phyloP scores from a whole-genome alignment of 768 basidiomycete genomes.

The Suillus occidentalis region DNA sequence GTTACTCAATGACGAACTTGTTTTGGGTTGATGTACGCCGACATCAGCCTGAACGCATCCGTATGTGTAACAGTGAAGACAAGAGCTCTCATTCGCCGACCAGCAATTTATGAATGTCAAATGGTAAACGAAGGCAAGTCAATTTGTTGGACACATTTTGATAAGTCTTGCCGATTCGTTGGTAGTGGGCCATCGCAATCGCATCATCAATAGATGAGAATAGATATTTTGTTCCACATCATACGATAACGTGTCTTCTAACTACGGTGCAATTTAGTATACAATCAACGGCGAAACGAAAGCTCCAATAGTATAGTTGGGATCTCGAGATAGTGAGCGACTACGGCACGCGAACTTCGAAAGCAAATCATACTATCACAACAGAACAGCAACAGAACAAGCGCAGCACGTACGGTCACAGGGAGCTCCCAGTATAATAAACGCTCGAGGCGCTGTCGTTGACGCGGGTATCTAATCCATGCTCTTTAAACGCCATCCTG shows the following conservation, averaged over 20 bases:
- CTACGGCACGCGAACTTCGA: not conserved
- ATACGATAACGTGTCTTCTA: not conserved
- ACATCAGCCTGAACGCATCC: not conserved
- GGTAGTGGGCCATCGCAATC: not conserved
- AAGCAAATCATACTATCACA: not conserved
- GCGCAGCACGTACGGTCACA: not conserved
- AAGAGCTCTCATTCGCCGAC: not conserved
- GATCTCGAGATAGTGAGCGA: not conserved
- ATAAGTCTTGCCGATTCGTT: not conserved
- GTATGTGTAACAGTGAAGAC: not conserved
- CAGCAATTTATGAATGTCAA: not conserved
- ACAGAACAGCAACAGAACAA: not conserved
- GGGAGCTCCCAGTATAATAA: not conserved
- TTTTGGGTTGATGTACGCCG: not conserved
- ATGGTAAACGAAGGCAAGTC: not conserved
- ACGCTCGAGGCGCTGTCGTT: not conserved
- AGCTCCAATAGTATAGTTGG: not conserved
- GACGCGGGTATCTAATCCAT: not conserved
- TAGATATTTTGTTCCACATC: not conserved
- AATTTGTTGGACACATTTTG: not conserved
- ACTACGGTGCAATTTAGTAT: not conserved
- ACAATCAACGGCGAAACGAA: not conserved
- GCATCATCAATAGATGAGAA: not conserved
- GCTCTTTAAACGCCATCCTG: conserved; percentile 3
- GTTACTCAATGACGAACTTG: not conserved